These are phyloP conservation scores for Saccharomycopsis schoenii DNA, from an alignment of 805 yeast species.

Conservation along the genomic window DNA sequence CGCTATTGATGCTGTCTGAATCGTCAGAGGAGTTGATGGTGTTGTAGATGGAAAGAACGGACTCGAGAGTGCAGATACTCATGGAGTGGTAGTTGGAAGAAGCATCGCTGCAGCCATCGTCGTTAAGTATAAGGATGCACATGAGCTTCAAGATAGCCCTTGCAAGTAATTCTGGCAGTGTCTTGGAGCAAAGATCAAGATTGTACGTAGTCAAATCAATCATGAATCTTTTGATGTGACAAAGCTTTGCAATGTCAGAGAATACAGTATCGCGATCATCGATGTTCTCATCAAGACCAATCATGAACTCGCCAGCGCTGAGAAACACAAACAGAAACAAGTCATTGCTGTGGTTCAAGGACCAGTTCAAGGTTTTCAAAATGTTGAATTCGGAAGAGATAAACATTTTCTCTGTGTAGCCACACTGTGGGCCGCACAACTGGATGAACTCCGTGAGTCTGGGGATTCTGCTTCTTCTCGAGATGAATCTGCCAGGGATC, in stretches of 20 bases:
- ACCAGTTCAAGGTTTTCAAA: constrained; percentile 63
- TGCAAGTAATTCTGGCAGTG: not conserved
- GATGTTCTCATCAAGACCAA: not conserved
- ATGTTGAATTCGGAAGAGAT: constrained; percentile 74
- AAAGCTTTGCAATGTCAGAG: constrained; percentile 1
- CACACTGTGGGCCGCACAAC: constrained; percentile 54
- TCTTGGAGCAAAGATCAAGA: constrained; percentile 4
- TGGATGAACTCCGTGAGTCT: constrained; percentile 60
- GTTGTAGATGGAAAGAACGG: not conserved
- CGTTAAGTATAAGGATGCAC: constrained; percentile 15
- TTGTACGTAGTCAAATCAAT: constrained; percentile 9
- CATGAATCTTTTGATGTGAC: constrained; percentile 15
- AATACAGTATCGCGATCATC: not conserved
- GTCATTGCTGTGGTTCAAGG: constrained; percentile 49
- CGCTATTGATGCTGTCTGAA: not conserved
- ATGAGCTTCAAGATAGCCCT: constrained; percentile 12
- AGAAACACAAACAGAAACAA: constrained; percentile 36
- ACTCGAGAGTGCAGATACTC: not conserved
- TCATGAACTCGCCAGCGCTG: constrained; percentile 11
- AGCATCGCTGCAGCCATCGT: constrained; percentile 4
- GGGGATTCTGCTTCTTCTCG: constrained; percentile 67
- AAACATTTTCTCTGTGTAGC: constrained; percentile 46
- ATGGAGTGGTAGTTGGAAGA: not conserved
- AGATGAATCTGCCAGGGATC: constrained; percentile 50
- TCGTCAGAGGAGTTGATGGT: not conserved